A percentile compares a stretch with the other conserved stretches of the same genome.
Evolutionary conservation across 2,329 filamentous ascomycete genomes (phyloP).

Genomic region (Aspergillus floridensis): DNA sequence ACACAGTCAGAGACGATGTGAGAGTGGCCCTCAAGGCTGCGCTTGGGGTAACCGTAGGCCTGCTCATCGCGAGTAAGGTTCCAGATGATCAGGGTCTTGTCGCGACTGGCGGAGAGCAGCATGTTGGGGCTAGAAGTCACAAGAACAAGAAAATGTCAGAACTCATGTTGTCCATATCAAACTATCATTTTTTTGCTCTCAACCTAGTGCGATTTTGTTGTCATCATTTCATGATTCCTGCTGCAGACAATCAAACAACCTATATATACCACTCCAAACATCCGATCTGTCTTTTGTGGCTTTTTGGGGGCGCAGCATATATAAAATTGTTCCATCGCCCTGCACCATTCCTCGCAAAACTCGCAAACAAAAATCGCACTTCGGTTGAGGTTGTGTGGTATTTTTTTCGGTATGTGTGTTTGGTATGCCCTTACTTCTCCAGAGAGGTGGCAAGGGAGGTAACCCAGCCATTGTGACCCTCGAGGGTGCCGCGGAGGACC

Average conservation of each 20-base stretch:
- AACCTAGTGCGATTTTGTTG: not conserved
- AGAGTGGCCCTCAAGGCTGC: constrained; percentile 96
- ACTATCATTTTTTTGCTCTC: constrained; percentile 10
- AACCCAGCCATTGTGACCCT: constrained; percentile 99
- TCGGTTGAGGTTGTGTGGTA: not conserved
- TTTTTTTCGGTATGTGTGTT: constrained; percentile 5
- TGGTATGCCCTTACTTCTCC: constrained; percentile 74
- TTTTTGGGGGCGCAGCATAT: not conserved
- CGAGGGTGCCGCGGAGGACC: constrained; percentile 93
- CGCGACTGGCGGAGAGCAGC: constrained; percentile 94
- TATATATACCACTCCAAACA: not conserved
- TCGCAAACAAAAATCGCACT: not conserved
- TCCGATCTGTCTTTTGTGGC: constrained; percentile 2
- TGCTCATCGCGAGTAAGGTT: constrained; percentile 98
- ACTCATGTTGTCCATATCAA: constrained; percentile 28
- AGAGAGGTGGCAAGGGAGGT: constrained; percentile 97
- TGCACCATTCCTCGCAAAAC: not conserved
- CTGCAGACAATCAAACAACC: not conserved
- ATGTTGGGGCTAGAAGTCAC: constrained; percentile 78
- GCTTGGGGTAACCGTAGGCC: constrained; percentile 98
- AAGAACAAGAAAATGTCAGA: constrained; percentile 36
- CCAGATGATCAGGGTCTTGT: constrained; percentile 99
- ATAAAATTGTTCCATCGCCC: constrained; percentile 13
- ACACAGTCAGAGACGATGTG: constrained; percentile 99
- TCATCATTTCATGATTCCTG: not conserved